Evolutionary conservation across 495 filamentous ascomycete species (phyloP).

Genomic region (Pseudomonodictys pantanalensis): DNA sequence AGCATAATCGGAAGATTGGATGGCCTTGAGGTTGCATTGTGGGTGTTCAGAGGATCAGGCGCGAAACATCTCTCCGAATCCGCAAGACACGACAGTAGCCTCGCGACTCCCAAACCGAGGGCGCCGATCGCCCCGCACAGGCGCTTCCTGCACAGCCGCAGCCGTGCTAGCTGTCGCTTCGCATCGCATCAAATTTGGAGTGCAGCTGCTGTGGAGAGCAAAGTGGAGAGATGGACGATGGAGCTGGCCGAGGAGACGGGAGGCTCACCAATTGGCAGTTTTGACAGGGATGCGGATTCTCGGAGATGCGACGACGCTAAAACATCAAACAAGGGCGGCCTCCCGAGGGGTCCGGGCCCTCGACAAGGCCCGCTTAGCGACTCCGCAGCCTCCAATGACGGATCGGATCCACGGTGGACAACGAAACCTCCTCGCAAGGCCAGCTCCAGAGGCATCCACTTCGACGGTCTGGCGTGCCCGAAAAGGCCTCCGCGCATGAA

Average conservation of each 20-base stretch:
- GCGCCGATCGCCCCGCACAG: neutral
- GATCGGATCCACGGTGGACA: neutral
- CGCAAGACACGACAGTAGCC: neutral
- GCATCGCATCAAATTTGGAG: too few relatives aligned
- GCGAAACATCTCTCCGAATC: slow-evolving; percentile 21
- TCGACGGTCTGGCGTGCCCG: neutral
- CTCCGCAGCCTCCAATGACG: slow-evolving; percentile 15
- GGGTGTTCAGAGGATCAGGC: slow-evolving; percentile 8
- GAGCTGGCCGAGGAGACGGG: neutral
- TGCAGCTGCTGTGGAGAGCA: slow-evolving; percentile 5
- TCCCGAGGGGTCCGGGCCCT: slow-evolving; percentile 2
- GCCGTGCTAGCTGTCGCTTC: too few relatives aligned
- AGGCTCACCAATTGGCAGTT: slow-evolving; percentile 11
- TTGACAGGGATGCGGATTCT: neutral
- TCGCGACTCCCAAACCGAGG: neutral
- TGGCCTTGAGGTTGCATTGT: slow-evolving; percentile 1
- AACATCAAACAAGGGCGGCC: too few relatives aligned
- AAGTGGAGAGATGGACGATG: neutral
- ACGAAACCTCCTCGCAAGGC: slow-evolving; percentile 6
- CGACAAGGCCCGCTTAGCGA: slow-evolving; percentile 20
- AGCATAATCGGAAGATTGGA: neutral
- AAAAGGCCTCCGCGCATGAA: slow-evolving; percentile 20
- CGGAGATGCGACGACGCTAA: slow-evolving; percentile 12
- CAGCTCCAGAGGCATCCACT: neutral
- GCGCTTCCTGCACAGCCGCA: neutral